A percentile compares a stretch with the other conserved stretches of the same genome.
phyloP scores from a whole-genome alignment of 2,329 filamentous ascomycete species.

The Fusarium torulosum region DNA sequence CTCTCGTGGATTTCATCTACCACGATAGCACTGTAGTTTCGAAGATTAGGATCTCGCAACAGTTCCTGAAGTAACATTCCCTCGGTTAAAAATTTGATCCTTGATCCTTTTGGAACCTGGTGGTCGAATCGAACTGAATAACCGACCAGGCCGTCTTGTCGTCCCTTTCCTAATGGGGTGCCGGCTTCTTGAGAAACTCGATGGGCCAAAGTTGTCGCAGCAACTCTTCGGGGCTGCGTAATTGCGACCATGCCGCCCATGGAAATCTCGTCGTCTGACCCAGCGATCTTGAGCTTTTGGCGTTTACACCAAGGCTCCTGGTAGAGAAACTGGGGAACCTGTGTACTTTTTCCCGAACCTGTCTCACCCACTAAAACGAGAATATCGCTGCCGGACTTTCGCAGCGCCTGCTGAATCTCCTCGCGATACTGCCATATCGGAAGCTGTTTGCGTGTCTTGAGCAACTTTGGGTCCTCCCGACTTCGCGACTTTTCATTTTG shows the following conservation, averaged over 20 bases:
- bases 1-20: conserved; percentile 98
- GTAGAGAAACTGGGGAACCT: conserved; percentile 91
- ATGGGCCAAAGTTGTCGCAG: conserved; percentile 89
- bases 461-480: conserved; percentile 51
- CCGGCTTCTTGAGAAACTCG: conserved; percentile 85
- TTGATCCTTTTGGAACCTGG: conserved; percentile 81
- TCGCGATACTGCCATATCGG: conserved; percentile 84
- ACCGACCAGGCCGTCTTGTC: conserved; percentile 72
- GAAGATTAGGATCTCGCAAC: conserved; percentile 83
- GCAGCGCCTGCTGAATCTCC: conserved; percentile 75
- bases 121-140: conserved; percentile 97
- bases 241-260: conserved; percentile 89
- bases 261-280: conserved; percentile 57
- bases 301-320: conserved; percentile 82
- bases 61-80: conserved; percentile 97
- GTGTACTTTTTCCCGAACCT: conserved; percentile 96
- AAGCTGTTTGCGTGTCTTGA: conserved; percentile 72
- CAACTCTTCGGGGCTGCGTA: conserved; percentile 93
- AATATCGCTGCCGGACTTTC: conserved; percentile 70
- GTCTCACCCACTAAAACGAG: conserved; percentile 93
- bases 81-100: conserved; percentile 94
- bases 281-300: conserved; percentile 63
- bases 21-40: conserved; percentile 88
- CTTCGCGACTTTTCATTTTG: conserved; percentile 31
- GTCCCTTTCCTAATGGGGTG: conserved; percentile 61